phyloP scores from a whole-genome alignment of 345 rosid species.

The Hibiscus syriacus region DNA sequence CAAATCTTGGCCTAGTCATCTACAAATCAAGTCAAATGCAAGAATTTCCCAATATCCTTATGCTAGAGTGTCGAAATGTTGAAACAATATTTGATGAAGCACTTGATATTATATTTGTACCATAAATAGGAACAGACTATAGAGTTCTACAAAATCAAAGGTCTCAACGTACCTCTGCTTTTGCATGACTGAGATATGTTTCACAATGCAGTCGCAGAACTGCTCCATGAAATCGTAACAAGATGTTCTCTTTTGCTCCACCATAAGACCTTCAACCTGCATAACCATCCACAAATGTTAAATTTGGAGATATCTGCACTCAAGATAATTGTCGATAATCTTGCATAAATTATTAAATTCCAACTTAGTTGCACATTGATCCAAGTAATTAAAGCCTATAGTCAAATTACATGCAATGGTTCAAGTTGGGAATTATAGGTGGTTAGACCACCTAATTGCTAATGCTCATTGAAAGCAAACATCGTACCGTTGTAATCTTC shows the following conservation, averaged over 20 bases:
- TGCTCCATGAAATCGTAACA: conserved; percentile 31
- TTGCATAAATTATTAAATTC: neutral
- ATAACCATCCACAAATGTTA: neutral
- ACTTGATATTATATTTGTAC: too few relatives aligned
- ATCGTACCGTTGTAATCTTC: neutral
- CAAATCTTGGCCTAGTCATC: too few relatives aligned
- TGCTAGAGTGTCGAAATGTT: too few relatives aligned
- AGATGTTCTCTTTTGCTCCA: conserved; percentile 48
- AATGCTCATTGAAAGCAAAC: neutral
- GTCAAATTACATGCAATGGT: neutral
- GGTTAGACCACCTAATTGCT: neutral
- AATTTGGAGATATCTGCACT: neutral
- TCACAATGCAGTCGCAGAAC: conserved; percentile 34
- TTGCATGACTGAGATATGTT: conserved; percentile 46
- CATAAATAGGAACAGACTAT: neutral
- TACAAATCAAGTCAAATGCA: too few relatives aligned
- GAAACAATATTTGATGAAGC: too few relatives aligned
- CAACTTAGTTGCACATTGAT: neutral
- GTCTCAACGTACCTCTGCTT: conserved; percentile 47
- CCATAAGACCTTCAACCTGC: conserved; percentile 74
- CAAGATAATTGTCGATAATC: neutral
- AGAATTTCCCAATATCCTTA: neutral
- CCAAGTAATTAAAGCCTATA: neutral
- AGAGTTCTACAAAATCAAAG: neutral
- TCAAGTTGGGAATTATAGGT: neutral